phyloP scores from a whole-genome alignment of 345 rosid genomes.

The Punica granatum region DNA sequence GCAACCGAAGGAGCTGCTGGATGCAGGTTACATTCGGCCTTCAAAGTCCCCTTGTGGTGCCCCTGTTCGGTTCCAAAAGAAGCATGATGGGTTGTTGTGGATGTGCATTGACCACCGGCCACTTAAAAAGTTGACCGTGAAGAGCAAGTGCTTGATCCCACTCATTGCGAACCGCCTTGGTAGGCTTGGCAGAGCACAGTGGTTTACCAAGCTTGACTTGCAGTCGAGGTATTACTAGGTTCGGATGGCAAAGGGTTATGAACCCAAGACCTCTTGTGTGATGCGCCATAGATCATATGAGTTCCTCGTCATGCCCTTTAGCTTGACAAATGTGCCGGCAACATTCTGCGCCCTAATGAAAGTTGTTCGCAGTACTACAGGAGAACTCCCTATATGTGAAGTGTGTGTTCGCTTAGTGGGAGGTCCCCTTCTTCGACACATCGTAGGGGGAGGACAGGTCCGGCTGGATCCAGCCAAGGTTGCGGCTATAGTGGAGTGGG shows the following conservation, averaged over 20 bases:
- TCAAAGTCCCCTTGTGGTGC: not conserved
- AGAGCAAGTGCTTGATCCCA: not conserved
- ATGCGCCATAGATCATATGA: not conserved
- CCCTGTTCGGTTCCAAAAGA: not conserved
- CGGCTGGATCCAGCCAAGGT: too few relatives aligned
- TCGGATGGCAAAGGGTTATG: not conserved
- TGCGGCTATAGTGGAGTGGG: too few relatives aligned
- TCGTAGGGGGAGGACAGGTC: too few relatives aligned
- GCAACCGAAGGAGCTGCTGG: not conserved
- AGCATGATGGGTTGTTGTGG: not conserved
- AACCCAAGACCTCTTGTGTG: not conserved
- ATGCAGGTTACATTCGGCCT: not conserved
- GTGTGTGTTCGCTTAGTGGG: too few relatives aligned
- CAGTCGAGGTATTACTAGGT: not conserved
- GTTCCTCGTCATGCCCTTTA: conserved; percentile 4
- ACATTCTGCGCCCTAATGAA: not conserved
- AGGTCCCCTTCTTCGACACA: too few relatives aligned
- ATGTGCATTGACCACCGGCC: not conserved
- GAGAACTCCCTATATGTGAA: not conserved
- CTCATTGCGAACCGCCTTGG: not conserved
- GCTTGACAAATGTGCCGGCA: not conserved
- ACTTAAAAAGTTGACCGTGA: conserved; percentile 1
- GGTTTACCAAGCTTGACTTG: conserved; percentile 7
- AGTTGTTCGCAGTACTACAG: not conserved
- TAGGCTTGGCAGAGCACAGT: not conserved